Conservation (phyloP, 2,329 filamentous ascomycete genomes). For the Fusarium xyrophilum region DNA sequence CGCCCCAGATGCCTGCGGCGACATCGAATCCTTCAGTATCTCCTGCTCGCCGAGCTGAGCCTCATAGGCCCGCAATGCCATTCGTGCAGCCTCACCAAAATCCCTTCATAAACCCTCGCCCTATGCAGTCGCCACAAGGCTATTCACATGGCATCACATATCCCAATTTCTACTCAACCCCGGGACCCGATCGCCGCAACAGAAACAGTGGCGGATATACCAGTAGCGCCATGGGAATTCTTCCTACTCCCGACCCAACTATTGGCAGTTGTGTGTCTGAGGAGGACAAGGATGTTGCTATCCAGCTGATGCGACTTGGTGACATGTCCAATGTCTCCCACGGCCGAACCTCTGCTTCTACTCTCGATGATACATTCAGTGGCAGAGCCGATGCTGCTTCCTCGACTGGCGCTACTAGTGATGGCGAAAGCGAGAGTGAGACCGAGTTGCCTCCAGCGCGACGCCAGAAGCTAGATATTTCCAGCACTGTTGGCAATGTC, state of each 20-base stretch:
- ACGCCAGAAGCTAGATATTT: slow-evolving; percentile 61
- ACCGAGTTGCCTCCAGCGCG: slow-evolving; percentile 65
- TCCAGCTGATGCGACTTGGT: slow-evolving; percentile 94
- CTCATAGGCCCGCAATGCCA: slow-evolving; percentile 75
- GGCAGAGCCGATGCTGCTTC: slow-evolving; percentile 85
- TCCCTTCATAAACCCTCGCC: slow-evolving; percentile 77
- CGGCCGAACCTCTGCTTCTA: slow-evolving; percentile 90
- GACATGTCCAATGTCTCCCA: slow-evolving; percentile 94
- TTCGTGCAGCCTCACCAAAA: slow-evolving; percentile 79
- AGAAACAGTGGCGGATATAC: slow-evolving; percentile 68
- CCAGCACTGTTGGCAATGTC: slow-evolving; percentile 54
- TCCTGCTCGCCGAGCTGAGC: slow-evolving; percentile 80
- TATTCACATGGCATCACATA: slow-evolving; percentile 61
- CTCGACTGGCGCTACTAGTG: slow-evolving; percentile 83
- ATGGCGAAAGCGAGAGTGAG: slow-evolving; percentile 73
- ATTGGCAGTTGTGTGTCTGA: slow-evolving; percentile 97
- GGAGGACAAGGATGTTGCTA: slow-evolving; percentile 89
- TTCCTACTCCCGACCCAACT: slow-evolving; percentile 96
- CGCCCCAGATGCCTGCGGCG: slow-evolving; percentile 89
- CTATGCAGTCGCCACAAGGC: slow-evolving; percentile 84
- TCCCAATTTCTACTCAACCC: slow-evolving; percentile 67
- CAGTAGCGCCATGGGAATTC: slow-evolving; percentile 59
- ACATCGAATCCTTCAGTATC: slow-evolving; percentile 98
- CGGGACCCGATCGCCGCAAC: slow-evolving; percentile 67
- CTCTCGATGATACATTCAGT: slow-evolving; percentile 91